Base-by-base conservation (phyloP, 163 green algal genomes). In the Volvox carteri region DNA sequence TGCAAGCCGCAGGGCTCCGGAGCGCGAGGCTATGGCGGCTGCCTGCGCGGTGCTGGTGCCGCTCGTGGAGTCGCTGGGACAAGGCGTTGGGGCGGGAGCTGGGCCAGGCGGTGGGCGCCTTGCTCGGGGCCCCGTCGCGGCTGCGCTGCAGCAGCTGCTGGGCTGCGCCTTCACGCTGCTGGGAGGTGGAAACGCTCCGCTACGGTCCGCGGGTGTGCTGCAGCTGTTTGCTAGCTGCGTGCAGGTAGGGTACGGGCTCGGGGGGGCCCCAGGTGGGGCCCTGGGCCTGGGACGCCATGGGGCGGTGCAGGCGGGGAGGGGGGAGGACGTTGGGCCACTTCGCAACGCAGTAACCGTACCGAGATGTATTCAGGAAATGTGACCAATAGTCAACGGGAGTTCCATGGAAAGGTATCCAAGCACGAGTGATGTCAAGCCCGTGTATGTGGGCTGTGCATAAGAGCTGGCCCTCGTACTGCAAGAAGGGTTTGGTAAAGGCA, bases 1-100 rank as follows among this genome's bases (percentile, higher is more conserved):
- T n/a, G n/a, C n/a, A n/a, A 56, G 1, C 18, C 11, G 33, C 85
- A 92, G 89, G 78, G 46, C 77, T 21, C 86, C 86, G 12, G 90
- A 92, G 86, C 60, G 85, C 8, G 74, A 86, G 1, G 79, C 86
- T 21, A 79, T 92, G 52, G 81, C 86, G 25, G 90, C 86, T 46
- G 78, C 86, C 28, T 84, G 86, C 35, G 65, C 67, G 2, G 44
- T 92, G 72, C 48, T 92, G 58, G 33, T 84, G 70, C 78, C 78
- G 25, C 65, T 92, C 58, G 35, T 91, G 48, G 78, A 91, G 23
- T 41, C 86, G 21, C 11, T 92, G 78, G 48, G 52, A 1, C 23
- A 41, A 46, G 73, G 39, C 2, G 8, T 44, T 65, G 39, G 19
- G 25, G n/a, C 2, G 23, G 76, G 18, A 30, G 42, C 39, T 25